phyloP scores from a whole-genome alignment of 2,329 filamentous ascomycete genomes.

The Hymenoscyphus occultus region DNA sequence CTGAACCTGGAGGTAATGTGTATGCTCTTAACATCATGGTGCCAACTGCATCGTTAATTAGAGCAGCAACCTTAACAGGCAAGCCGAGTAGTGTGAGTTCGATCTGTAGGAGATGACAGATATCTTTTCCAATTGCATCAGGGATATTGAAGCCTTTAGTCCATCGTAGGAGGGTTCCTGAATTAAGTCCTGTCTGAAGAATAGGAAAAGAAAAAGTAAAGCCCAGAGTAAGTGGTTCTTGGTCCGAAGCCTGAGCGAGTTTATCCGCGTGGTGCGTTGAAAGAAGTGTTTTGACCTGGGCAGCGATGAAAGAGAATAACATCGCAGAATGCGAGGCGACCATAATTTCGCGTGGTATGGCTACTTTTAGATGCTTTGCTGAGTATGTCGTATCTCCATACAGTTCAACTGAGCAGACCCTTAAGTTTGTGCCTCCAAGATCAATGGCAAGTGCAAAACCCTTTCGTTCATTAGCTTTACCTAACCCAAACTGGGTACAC shows the following conservation, averaged over 20 bases:
- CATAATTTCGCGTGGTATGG: background rate
- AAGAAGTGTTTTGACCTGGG: background rate
- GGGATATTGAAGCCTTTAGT: background rate
- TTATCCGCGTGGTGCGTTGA: background rate
- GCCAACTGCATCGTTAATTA: too few relatives aligned
- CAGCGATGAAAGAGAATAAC: background rate
- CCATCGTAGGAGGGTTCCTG: background rate
- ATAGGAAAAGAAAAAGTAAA: conserved; percentile 1
- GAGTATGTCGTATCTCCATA: background rate
- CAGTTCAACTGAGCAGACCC: background rate
- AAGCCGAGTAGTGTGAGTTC: too few relatives aligned
- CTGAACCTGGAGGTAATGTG: too few relatives aligned
- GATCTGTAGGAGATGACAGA: background rate
- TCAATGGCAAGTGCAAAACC: background rate
- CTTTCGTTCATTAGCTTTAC: background rate
- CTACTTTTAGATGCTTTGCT: background rate
- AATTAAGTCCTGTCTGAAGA: background rate
- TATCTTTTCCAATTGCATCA: background rate
- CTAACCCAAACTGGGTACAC: background rate
- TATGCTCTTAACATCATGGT: too few relatives aligned
- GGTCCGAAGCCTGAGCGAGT: background rate
- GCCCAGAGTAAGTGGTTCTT: background rate
- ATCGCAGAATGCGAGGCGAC: background rate
- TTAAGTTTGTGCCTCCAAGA: background rate
- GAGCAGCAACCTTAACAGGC: too few relatives aligned